phyloP scores from a whole-genome alignment of 805 yeast species.

The Starmerella potacharoeniae region DNA sequence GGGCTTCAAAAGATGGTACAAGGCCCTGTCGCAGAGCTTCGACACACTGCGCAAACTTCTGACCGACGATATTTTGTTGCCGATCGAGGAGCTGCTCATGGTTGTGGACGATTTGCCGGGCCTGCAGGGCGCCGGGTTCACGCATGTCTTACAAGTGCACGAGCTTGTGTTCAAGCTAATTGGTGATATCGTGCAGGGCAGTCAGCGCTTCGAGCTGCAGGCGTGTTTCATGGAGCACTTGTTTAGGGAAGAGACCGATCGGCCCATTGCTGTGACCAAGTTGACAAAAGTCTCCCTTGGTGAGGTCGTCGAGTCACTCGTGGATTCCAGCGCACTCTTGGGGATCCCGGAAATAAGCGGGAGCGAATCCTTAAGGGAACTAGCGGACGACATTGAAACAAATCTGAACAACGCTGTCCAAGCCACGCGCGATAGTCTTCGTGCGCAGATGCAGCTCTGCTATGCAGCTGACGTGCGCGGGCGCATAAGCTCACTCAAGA shows the following conservation, averaged over 20 bases:
- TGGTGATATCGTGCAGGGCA: not conserved
- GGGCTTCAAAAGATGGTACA: constrained; percentile 23
- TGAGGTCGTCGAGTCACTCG: not conserved
- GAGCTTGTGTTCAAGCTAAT: not conserved
- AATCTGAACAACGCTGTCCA: not conserved
- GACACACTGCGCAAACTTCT: constrained; percentile 5
- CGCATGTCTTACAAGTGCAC: not conserved
- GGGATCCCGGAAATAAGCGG: not conserved
- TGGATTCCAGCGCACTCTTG: not conserved
- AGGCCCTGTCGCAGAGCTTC: constrained; percentile 7
- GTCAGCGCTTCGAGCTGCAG: constrained; percentile 9
- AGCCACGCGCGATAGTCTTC: not conserved
- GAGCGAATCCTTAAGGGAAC: not conserved
- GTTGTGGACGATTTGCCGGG: constrained; percentile 4
- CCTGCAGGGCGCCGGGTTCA: not conserved
- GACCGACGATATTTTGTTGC: not conserved
- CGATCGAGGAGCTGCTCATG: not conserved
- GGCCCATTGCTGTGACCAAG: constrained; percentile 17
- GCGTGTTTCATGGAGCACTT: constrained; percentile 18
- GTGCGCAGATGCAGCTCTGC: not conserved
- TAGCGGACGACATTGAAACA: not conserved
- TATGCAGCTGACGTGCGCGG: not conserved
- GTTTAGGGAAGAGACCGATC: constrained; percentile 16
- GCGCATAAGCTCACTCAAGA: not conserved
- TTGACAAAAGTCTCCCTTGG: not conserved